Conservation (phyloP, 331 rosid species). For the Acacia pycnantha region DNA sequence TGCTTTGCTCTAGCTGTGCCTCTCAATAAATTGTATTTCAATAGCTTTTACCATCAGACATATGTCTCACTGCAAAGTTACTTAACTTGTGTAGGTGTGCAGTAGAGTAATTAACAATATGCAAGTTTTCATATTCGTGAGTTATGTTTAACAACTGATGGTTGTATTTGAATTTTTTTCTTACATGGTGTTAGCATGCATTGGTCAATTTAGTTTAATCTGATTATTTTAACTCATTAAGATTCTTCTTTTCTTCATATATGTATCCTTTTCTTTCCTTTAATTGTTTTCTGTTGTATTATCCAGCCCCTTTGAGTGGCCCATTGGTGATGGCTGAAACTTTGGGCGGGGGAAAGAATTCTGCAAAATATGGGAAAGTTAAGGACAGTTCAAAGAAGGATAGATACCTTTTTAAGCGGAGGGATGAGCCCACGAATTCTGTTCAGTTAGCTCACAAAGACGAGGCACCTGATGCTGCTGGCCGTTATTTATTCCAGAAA, state of each 20-base stretch:
- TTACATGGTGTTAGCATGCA: neutral
- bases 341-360: constrained; percentile 62
- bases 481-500: constrained; percentile 56
- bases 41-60: neutral
- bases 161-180: neutral
- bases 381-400: constrained; percentile 82
- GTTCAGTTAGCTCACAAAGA: constrained; percentile 45
- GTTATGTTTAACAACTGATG: neutral
- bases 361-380: constrained; percentile 58
- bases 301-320: constrained; percentile 94
- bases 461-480: constrained; percentile 54
- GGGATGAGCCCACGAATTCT: constrained; percentile 64
- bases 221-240: neutral
- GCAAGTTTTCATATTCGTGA: neutral
- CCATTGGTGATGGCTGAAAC: constrained; percentile 89
- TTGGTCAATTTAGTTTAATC: neutral
- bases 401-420: constrained; percentile 80
- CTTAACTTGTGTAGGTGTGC: neutral
- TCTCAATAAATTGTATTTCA: neutral
- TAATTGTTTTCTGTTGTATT: constrained; percentile 40
- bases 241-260: neutral
- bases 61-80: neutral
- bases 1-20: neutral
- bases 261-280: constrained; percentile 16
- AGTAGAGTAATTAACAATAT: neutral